Evolutionary conservation across 306 rosid species (phyloP).

Genomic region (Acacia acuminata): DNA sequence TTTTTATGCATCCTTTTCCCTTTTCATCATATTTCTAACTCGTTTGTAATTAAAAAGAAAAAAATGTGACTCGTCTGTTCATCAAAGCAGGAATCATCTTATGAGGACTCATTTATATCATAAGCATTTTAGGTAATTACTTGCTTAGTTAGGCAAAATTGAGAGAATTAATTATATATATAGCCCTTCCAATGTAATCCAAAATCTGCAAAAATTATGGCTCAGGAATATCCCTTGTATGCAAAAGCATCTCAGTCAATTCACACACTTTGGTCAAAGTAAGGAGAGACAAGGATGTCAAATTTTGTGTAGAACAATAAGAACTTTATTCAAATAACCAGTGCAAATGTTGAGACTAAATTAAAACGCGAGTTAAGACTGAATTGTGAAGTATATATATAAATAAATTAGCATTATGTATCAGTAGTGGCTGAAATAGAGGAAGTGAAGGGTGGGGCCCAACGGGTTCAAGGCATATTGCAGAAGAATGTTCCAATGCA

Average conservation of each 20-base stretch:
- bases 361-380: not conserved
- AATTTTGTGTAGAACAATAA: not conserved
- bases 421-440: not conserved
- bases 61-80: not conserved
- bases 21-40: not conserved
- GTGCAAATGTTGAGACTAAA: not conserved
- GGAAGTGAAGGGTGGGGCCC: not conserved
- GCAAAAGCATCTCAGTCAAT: not conserved
- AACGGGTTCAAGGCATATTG: not conserved
- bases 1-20: not conserved
- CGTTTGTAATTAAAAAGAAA: not conserved
- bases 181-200: not conserved
- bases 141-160: not conserved
- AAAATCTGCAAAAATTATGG: not conserved
- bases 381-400: not conserved
- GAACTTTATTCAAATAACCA: not conserved
- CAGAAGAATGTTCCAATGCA: not conserved
- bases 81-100: not conserved
- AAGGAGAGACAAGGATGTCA: not conserved
- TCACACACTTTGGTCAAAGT: not conserved
- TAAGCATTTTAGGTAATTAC: not conserved
- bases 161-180: not conserved
- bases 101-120: not conserved
- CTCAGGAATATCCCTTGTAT: not conserved
- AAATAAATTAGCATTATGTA: not conserved